Evolutionary conservation across 2,329 filamentous ascomycete genomes (phyloP).

Genomic region (Fusarium caatingaense): DNA sequence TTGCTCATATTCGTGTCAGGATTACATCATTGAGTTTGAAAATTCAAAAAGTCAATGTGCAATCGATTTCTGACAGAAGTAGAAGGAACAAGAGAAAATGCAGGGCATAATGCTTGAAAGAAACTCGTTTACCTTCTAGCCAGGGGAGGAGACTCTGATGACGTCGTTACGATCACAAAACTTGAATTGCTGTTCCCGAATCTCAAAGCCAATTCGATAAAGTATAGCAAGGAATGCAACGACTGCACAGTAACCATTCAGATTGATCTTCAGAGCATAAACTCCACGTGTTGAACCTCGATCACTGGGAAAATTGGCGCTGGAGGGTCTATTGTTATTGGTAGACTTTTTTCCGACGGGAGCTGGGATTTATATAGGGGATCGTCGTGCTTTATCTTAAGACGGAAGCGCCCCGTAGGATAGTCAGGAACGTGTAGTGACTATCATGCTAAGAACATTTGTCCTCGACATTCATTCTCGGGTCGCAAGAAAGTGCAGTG

Average conservation of each 20-base stretch:
- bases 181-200: constrained; percentile 9
- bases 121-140: background rate
- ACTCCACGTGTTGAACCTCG: constrained; percentile 23
- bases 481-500: background rate
- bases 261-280: constrained; percentile 9
- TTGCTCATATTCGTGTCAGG: background rate
- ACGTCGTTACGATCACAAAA: constrained; percentile 33
- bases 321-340: constrained; percentile 34
- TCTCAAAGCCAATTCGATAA: constrained; percentile 3
- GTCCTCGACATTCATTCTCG: background rate
- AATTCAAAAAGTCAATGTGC: constrained; percentile 8
- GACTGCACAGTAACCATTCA: background rate
- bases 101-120: constrained; percentile 3
- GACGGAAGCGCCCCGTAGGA: constrained; percentile 31
- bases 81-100: background rate
- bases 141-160: constrained; percentile 26
- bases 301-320: constrained; percentile 25
- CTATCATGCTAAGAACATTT: constrained; percentile 27
- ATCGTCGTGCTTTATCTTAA: constrained; percentile 43
- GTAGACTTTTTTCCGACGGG: constrained; percentile 37
- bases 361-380: constrained; percentile 33
- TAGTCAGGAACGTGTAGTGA: constrained; percentile 45
- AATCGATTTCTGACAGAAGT: background rate
- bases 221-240: background rate
- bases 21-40: constrained; percentile 22